phyloP scores from a whole-genome alignment of 768 basidiomycete genomes.

The Glaciozyma martinii region DNA sequence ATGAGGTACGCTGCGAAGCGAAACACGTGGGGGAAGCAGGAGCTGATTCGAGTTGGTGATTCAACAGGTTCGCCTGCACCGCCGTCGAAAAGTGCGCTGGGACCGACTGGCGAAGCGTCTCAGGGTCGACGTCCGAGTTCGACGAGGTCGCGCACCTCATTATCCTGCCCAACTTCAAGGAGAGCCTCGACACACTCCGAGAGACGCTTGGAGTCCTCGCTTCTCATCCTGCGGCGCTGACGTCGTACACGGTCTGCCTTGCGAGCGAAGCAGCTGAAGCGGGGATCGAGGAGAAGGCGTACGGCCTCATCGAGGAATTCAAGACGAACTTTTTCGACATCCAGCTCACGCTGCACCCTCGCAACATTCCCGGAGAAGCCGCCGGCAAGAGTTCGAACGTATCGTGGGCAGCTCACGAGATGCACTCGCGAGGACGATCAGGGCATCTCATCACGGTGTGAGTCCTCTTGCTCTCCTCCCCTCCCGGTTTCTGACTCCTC shows the following conservation, averaged over 20 bases:
- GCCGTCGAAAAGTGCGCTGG: background rate
- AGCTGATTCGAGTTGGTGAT: background rate
- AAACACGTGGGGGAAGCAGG: background rate
- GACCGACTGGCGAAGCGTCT: background rate
- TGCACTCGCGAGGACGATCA: conserved; percentile 22
- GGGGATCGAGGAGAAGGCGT: conserved; percentile 32
- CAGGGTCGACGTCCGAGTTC: background rate
- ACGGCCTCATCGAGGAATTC: conserved; percentile 34
- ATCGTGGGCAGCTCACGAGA: conserved; percentile 33
- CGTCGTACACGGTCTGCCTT: conserved; percentile 35
- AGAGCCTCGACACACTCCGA: conserved; percentile 15
- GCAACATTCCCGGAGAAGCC: conserved; percentile 30
- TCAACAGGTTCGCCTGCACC: background rate
- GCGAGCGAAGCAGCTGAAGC: conserved; percentile 36
- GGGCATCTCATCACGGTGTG: conserved; percentile 33
- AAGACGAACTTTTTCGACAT: conserved; percentile 34
- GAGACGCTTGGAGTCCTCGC: conserved; percentile 36
- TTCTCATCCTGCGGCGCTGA: conserved; percentile 33
- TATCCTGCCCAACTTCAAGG: conserved; percentile 24
- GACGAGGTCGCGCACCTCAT: conserved; percentile 18
- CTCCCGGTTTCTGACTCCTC: background rate
- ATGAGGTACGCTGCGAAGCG: background rate
- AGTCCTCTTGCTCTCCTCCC: background rate
- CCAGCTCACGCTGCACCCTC: conserved; percentile 35
- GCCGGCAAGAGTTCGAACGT: conserved; percentile 36